Evolutionary conservation across 192 early-diverging fungal species (phyloP).

Genomic region (Backusella australiensis): DNA sequence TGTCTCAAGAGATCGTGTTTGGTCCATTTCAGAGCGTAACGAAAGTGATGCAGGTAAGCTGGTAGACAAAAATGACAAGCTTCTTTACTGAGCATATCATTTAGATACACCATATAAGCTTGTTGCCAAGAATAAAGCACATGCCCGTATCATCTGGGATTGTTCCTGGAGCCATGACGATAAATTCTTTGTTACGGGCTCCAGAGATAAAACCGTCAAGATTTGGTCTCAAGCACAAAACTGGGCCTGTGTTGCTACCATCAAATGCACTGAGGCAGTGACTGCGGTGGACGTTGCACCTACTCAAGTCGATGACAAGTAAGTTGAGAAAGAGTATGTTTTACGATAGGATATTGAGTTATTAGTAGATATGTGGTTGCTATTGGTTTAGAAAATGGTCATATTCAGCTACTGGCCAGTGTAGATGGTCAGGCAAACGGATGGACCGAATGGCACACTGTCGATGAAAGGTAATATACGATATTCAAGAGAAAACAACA

Average conservation of each 20-base stretch:
- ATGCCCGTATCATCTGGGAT: constrained; percentile 94
- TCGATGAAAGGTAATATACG: constrained; percentile 40
- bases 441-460: constrained; percentile 41
- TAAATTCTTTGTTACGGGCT: constrained; percentile 82
- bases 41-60: constrained; percentile 37
- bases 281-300: constrained; percentile 85
- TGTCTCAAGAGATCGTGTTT: constrained; percentile 85
- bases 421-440: constrained; percentile 10
- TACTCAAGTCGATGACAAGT: constrained; percentile 27
- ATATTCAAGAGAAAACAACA: not conserved
- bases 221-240: constrained; percentile 58
- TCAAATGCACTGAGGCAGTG: constrained; percentile 78
- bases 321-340: not conserved
- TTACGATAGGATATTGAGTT: not conserved
- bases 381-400: constrained; percentile 81
- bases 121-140: constrained; percentile 66
- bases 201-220: constrained; percentile 90
- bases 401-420: constrained; percentile 56
- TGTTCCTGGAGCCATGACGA: constrained; percentile 80
- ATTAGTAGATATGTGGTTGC: constrained; percentile 66
- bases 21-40: constrained; percentile 73
- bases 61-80: not conserved
- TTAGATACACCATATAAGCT: constrained; percentile 55
- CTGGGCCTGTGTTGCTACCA: constrained; percentile 51
- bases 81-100: not conserved